Percentiles rank a stretch among this genome's conserved stretches.
These are phyloP conservation scores for Entophlyctis luteolus DNA, from an alignment of 192 early-diverging fungal genomes.

Conservation along the genomic window DNA sequence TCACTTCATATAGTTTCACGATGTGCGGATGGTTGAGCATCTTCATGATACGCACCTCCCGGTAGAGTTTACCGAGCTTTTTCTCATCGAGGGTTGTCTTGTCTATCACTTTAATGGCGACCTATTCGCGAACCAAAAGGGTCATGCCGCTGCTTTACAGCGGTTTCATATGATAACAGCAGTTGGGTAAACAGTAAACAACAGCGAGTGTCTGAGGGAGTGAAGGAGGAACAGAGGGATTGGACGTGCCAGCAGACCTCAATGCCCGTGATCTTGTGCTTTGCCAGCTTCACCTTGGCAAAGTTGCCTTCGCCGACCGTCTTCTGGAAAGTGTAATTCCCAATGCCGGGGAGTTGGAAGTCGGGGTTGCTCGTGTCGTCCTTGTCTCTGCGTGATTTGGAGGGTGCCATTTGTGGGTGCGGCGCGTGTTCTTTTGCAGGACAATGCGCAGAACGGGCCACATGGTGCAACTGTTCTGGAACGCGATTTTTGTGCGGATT, in stretches of 20 bases:
- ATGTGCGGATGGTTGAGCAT: constrained; percentile 81
- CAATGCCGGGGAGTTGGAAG: constrained; percentile 43
- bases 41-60: constrained; percentile 66
- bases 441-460: too few relatives aligned
- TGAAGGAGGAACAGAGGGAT: background rate
- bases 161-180: background rate
- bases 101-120: constrained; percentile 65
- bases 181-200: background rate
- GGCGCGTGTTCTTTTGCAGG: too few relatives aligned
- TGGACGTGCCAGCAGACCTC: too few relatives aligned
- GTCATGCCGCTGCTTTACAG: background rate
- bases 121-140: constrained; percentile 41
- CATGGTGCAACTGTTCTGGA: too few relatives aligned
- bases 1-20: constrained; percentile 79
- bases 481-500: too few relatives aligned
- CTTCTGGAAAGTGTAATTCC: constrained; percentile 90
- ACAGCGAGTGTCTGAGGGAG: background rate
- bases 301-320: constrained; percentile 97
- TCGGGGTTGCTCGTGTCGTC: constrained; percentile 58
- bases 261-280: constrained; percentile 62
- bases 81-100: constrained; percentile 60
- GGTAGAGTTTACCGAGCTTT: constrained; percentile 60
- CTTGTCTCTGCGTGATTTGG: constrained; percentile 42
- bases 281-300: constrained; percentile 93
- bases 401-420: constrained; percentile 28